Evolutionary conservation across 306 rosid species (phyloP).

Genomic region (Glycine latifolia): DNA sequence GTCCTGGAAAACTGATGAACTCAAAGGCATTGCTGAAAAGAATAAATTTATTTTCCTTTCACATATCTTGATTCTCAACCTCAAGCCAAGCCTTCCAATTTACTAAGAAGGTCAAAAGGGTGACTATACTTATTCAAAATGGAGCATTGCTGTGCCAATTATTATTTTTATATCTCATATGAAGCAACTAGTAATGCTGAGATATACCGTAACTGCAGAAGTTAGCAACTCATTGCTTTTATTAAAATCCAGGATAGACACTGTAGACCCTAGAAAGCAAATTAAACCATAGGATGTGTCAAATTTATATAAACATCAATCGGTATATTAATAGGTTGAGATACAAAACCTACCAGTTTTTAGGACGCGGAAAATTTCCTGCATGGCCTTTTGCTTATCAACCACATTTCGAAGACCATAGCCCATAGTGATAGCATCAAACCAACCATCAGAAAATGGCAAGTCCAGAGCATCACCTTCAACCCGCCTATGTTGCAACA

Average conservation of each 20-base stretch:
- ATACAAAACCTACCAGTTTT: conserved; percentile 65
- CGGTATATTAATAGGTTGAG: background rate
- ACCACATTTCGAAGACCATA: conserved; percentile 91
- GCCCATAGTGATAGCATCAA: conserved; percentile 93
- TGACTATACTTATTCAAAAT: background rate
- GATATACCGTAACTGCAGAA: conserved; percentile 67
- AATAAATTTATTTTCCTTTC: background rate
- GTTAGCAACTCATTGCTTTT: conserved; percentile 65
- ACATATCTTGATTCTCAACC: conserved; percentile 20
- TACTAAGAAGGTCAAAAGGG: background rate
- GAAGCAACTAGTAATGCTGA: conserved; percentile 6
- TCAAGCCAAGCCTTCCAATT: conserved; percentile 11
- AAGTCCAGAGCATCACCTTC: conserved; percentile 94
- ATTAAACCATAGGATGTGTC: conserved; percentile 34
- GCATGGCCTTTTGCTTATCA: conserved; percentile 72
- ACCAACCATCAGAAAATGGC: conserved; percentile 73
- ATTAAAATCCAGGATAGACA: conserved; percentile 83
- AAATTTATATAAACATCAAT: conserved; percentile 28
- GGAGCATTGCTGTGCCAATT: background rate
- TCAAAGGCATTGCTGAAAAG: conserved; percentile 5
- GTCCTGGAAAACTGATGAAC: background rate
- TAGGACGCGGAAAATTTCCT: conserved; percentile 75
- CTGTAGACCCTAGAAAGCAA: conserved; percentile 68
- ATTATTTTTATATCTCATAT: background rate
- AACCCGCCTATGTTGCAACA: conserved; percentile 70